Evolutionary conservation across 2,329 filamentous ascomycete genomes (phyloP), one percentile per base, ranked within the genome.

Genomic region (Ascochyta clinopodiicola): DNA sequence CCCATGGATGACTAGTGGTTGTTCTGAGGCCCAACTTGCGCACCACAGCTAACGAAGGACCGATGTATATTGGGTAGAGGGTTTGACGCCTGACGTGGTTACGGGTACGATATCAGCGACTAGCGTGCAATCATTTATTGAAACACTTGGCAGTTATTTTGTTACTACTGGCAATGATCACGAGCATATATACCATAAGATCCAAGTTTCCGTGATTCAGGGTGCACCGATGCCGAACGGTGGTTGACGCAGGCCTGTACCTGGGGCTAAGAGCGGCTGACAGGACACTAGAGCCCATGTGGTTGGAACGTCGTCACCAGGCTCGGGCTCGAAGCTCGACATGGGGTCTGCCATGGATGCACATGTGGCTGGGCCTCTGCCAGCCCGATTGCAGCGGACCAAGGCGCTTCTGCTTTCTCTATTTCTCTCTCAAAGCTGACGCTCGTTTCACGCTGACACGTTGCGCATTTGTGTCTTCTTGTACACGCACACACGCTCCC

Each of bases 1-100:
- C 87, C 89, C n/a, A 91, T 92, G 87, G 88, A 91, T 76, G 88
- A 91, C 75, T 90, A 72, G 66, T 70, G 58, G 70, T 56, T 47
- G 37, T 56, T 56, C 37, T 56, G 27, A 56, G 38, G 46, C 36
- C 44, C 29, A 35, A 37, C 38, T 40, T 40, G n/a, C 32, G 46
- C 39, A 49, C 38, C n/a, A 36, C 48, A 36, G 35, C n/a, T 55
- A 27, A 56, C 32, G 52, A 56, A 44, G 46, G 46, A 51, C 19
- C 24, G 31, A 51, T 43, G 42, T 43, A 56, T 35, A 51, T 46
- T 44, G 45, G 57, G 49, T 40, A 42, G 55, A 44, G 37, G 39
- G 35, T 47, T 51, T 56, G 52, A 56, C 49, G 52, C 52, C 46
- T 56, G 45, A 56, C 37, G 52, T 46, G 37, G 46, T 47, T 37